Base-by-base conservation (phyloP, 371 early-diverging fungal genomes). In the Apophysomyces sp. region DNA sequence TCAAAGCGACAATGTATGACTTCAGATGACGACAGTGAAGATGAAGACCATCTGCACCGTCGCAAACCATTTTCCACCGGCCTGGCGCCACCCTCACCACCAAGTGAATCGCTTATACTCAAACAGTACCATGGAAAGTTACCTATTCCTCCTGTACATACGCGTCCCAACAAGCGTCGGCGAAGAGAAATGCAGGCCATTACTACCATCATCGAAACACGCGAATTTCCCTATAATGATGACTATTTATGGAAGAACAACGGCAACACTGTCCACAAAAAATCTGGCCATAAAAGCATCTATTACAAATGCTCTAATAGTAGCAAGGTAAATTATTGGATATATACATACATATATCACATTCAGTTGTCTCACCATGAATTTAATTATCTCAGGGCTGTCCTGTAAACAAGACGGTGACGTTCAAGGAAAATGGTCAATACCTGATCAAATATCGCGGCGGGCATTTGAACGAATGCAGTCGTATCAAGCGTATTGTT, bases 101-200 rank as follows among this genome's bases (percentile, higher is more conserved):
- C 44, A n/a, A 44, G 44, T 2, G 44, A 44, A 44, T 21, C 44
- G 7, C 24, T 44, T 4, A 21, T 44, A 18, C 44, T 44, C 21
- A 15, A 44, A 18, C 15, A 44, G 21, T 21, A 21, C 9, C 21
- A 15, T 44, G 44, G 44, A n/a, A 44, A 44, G 44, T 3, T 44
- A 18, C 44, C 44, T 18, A 44, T 44, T 44, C 44, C 44, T 18
- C 44, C 44, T 44, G 44, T 44, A 44, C 44, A 44, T 44, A 44
- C 44, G 21, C 44, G 59, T 24, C 61, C 73, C 63, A 54, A 75
- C 32, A 81, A 76, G 61, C 79, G 83, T 2, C 78, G 80, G 56
- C 79, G 83, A 44, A 72, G 81, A 30, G 83, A 80, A 63, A 83
- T 83, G 83, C 81, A 80, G 36, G 74, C 83, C 2, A 77, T 83